These are phyloP conservation scores for Quercus parvula DNA, from an alignment of 306 rosid species.

Conservation along the genomic window DNA sequence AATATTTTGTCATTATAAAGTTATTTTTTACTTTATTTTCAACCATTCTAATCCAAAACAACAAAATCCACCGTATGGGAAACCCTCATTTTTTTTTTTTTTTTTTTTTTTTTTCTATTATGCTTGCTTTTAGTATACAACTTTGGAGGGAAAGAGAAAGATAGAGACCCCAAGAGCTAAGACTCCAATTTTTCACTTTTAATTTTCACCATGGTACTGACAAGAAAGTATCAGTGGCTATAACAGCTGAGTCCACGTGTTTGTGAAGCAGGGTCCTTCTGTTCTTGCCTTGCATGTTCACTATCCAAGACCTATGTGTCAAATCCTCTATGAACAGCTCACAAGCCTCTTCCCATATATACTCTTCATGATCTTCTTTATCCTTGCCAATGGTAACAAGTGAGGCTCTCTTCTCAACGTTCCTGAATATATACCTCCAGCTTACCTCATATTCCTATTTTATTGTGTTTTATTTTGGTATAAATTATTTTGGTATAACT, in stretches of 20 bases:
- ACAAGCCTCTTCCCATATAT: constrained; percentile 39
- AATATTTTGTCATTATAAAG: too few species aligned
- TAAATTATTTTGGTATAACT: background rate
- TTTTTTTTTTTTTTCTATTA: too few species aligned
- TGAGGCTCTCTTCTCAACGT: constrained; percentile 51
- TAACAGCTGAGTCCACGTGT: constrained; percentile 60
- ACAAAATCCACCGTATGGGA: too few species aligned
- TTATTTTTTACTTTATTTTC: too few species aligned
- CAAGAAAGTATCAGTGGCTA: constrained; percentile 54
- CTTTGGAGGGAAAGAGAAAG: too few species aligned
- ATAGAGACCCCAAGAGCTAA: too few species aligned
- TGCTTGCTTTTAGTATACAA: too few species aligned
- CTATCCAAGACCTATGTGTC: constrained; percentile 59
- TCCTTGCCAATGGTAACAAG: constrained; percentile 69
- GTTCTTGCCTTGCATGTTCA: constrained; percentile 57
- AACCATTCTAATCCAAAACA: too few species aligned
- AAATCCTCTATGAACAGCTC: constrained; percentile 67
- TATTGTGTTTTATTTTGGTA: background rate
- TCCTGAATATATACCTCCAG: constrained; percentile 60
- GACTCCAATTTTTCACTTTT: too few species aligned
- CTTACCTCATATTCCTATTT: constrained; percentile 52
- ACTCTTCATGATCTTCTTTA: constrained; percentile 76
- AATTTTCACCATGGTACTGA: background rate
- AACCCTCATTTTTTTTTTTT: too few species aligned
- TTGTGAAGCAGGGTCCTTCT: constrained; percentile 58